Base-by-base conservation (phyloP, 129 eudicot genomes). In the Centaurea solstitialis region DNA sequence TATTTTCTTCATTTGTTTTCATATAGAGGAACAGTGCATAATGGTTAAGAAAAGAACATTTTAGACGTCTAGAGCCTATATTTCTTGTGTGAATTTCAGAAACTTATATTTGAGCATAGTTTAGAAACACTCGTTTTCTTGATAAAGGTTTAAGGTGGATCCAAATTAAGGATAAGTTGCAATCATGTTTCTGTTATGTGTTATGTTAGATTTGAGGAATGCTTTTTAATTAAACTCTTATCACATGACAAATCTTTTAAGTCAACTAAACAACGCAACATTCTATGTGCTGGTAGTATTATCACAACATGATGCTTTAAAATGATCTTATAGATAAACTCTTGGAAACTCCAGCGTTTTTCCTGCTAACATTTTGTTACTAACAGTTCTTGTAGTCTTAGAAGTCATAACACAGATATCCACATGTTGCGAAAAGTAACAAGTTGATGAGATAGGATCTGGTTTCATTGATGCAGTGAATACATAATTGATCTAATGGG, bases 401-500 rank as follows among this genome's bases (percentile, higher is more conserved):
- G 65, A 17, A 62, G 68, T 62, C 26, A 62, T 62, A 18, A 9
- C 68, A 20, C 28, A 62, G 68, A 64, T 22, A 64, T 13, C 28
- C 68, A 64, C 28, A 62, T 62, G 68, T 64, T 17, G 22, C 11
- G 21, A 62, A 35, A 64, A n/a, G 68, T 62, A 62, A 35, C 64
- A 64, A 64, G 75, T 80, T 80, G 69, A 76, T 79, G 65, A 57
- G 65, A 28, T 77, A 70, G 53, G 76, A 78, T 72, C 28, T 80
- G 71, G 73, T 89, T 85, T 40, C 15, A 57, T 86, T 81, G 59
- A 74, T 85, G 91, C 97, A 93, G 98, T 69, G 98, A 93, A 83
- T 91, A 84, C 81, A 93, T 93, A 41, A 88, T 93, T 79, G 98
- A 93, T 87, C 83, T 93, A 70, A 93, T 93, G 98, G 97, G 97